Evolutionary conservation across 495 filamentous ascomycete genomes (phyloP), one percentile per base, ranked within the genome.

Genomic region (Tuber aestivum): DNA sequence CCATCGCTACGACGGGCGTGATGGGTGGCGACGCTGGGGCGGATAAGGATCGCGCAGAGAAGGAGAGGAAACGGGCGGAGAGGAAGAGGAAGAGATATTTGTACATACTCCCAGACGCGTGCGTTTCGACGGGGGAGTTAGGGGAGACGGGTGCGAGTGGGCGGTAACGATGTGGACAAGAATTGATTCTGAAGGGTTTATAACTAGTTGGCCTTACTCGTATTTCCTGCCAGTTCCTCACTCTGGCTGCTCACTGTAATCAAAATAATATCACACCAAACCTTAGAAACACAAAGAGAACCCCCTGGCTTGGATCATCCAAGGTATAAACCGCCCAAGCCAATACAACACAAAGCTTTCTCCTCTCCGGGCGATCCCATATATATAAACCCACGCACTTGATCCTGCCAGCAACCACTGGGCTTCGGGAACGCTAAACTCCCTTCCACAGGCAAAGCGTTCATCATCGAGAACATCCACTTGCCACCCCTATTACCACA

Each of bases 91-190:
- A 82, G 72, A 86, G 85, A 78, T 87, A 87, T 72, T 81, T 92
- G 12, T 93, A 90, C 87, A 77, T 93, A 74, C 81, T 92, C 32
- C 87, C 89, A 2, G 87, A 85, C 56, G 85, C 87, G 56, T 78
- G 90, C 75, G 78, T 88, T 75, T 85, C 86, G 79, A 90, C 89
- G 75, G 87, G 85, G 74, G 78, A 82, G 72, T 79, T 86, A 76
- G 80, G 75, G 50, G 78, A 76, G 61, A 81, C 81, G 77, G 76
- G 82, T 56, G 70, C 56, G n/a, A 16, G 56, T 32, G 56, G 56
- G 14, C 16, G 38, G 44, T 72, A 80, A 72, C 65, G 37, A 74
- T 71, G 32, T 16, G 73, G 68, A 18, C n/a, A 23, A 40, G 14
- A 14, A 71, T 71, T 41, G n/a, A 14, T 27, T 35, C 32, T 41